Evolutionary conservation across 805 yeast species (phyloP).

Genomic region (Kluyveromyces wickerhamii): DNA sequence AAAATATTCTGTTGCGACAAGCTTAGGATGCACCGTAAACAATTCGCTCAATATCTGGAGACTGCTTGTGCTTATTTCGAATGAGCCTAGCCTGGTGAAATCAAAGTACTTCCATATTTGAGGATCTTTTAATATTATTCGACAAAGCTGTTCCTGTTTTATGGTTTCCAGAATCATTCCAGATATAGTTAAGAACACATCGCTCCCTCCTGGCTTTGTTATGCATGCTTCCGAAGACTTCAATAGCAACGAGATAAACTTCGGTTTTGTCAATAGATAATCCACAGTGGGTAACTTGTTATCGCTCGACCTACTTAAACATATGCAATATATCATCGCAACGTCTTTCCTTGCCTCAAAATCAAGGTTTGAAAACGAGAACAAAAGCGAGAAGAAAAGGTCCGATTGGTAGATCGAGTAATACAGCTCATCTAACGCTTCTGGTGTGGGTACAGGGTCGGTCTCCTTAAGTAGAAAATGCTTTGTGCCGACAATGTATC

Average conservation of each 20-base stretch:
- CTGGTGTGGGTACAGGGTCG: constrained; percentile 49
- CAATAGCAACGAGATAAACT: constrained; percentile 52
- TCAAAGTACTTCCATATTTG: constrained; percentile 77
- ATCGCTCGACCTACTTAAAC: constrained; percentile 72
- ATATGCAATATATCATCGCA: constrained; percentile 57
- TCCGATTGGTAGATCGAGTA: constrained; percentile 73
- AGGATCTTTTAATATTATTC: constrained; percentile 49
- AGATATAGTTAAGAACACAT: constrained; percentile 67
- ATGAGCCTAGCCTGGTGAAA: constrained; percentile 65
- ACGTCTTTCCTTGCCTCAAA: constrained; percentile 89
- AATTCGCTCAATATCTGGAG: constrained; percentile 69
- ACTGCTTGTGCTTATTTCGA: constrained; percentile 87
- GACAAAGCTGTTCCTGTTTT: constrained; percentile 63
- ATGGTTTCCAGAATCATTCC: constrained; percentile 78
- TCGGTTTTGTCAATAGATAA: constrained; percentile 61
- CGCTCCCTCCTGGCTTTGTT: constrained; percentile 29
- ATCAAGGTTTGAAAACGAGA: constrained; percentile 58
- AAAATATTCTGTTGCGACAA: constrained; percentile 62
- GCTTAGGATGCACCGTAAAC: constrained; percentile 58
- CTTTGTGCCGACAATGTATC: constrained; percentile 57
- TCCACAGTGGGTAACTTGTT: constrained; percentile 81
- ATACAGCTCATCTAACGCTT: constrained; percentile 66
- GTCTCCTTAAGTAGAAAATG: constrained; percentile 57
- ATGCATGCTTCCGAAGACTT: constrained; percentile 60
- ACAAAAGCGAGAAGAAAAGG: constrained; percentile 52